phyloP scores from a whole-genome alignment of 768 basidiomycete species.

The Termitomyces heimii region DNA sequence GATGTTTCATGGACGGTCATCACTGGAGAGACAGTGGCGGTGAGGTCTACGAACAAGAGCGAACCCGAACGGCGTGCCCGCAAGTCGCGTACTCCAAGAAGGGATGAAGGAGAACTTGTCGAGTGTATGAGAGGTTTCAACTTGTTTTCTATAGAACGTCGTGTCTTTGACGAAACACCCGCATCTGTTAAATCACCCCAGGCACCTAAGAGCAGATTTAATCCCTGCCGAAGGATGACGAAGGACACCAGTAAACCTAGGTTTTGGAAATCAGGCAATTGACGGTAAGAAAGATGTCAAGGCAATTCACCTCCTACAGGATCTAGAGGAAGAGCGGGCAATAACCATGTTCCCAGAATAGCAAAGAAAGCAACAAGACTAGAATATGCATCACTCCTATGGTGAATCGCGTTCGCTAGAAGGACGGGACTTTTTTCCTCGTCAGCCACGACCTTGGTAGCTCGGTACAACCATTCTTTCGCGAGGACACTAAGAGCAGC shows the following conservation, averaged over 20 bases:
- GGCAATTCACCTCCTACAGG: conserved; percentile 76
- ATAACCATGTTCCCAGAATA: conserved; percentile 84
- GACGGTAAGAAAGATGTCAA: not conserved
- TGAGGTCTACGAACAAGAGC: conserved; percentile 77
- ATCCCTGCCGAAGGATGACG: conserved; percentile 79
- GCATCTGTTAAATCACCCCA: conserved; percentile 83
- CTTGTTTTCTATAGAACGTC: conserved; percentile 44
- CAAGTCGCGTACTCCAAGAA: conserved; percentile 47
- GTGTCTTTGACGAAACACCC: conserved; percentile 57
- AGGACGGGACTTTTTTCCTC: conserved; percentile 90
- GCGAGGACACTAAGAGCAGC: conserved; percentile 71
- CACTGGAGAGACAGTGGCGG: conserved; percentile 57
- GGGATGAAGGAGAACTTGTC: conserved; percentile 20
- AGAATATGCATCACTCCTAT: conserved; percentile 95
- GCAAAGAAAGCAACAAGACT: conserved; percentile 88
- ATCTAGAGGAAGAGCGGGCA: conserved; percentile 84
- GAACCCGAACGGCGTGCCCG: conserved; percentile 79
- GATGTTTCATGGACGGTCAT: conserved; percentile 56
- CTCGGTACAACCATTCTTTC: conserved; percentile 92
- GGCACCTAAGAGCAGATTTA: conserved; percentile 58
- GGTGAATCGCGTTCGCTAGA: conserved; percentile 94
- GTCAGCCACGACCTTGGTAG: conserved; percentile 85
- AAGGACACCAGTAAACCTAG: conserved; percentile 83
- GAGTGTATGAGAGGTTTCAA: conserved; percentile 47
- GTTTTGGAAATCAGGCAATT: not conserved